Base-by-base conservation (phyloP, 2,329 filamentous ascomycete genomes). In the Xylariaceae sp. region DNA sequence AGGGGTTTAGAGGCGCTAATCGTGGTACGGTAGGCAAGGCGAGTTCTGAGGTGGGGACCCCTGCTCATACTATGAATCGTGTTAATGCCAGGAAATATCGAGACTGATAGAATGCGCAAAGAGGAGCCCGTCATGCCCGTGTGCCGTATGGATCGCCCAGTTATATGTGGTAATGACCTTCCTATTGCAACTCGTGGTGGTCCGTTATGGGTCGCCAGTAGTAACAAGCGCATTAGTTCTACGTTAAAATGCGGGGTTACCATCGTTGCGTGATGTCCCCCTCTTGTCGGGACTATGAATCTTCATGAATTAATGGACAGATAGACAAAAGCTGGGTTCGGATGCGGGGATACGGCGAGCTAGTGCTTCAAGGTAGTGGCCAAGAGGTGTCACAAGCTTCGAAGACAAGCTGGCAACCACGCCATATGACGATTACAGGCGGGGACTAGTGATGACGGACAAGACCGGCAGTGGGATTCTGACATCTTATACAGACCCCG, bases 211-310 rank as follows among this genome's bases (percentile, higher is more conserved):
- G n/a, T 6, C 21, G n/a, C n/a, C n/a, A n/a, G n/a, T n/a, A 47
- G 35, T 9, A 52, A 23, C 36, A 36, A 20, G 41, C 33, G 36
- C 33, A 8, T 24, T 37, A 20, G 26, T 29, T n/a, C 33, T 8
- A 26, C 36, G 30, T 43, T 32, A 32, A 27, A 35, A 39, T 47
- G 44, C 44, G 44, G 44, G 44, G 44, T 47, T 40, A 35, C 33
- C 37, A n/a, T 47, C 33, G 36, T 52, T 51, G 36, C 35, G 16
- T 18, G 23, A 26, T 35, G 7, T 23, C n/a, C n/a, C n/a, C n/a
- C n/a, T n/a, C n/a, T n/a, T n/a, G n/a, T 24, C 23, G 21, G 16
- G 23, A 6, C 37, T 41, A 16, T 39, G 48, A 33, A 35, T 42
- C 37, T 33, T 30, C 21, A 24, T 29, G 35, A 21, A 35, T 18